Evolutionary conservation across 2,329 filamentous ascomycete genomes (phyloP).

Genomic region (Xylaria sp.): DNA sequence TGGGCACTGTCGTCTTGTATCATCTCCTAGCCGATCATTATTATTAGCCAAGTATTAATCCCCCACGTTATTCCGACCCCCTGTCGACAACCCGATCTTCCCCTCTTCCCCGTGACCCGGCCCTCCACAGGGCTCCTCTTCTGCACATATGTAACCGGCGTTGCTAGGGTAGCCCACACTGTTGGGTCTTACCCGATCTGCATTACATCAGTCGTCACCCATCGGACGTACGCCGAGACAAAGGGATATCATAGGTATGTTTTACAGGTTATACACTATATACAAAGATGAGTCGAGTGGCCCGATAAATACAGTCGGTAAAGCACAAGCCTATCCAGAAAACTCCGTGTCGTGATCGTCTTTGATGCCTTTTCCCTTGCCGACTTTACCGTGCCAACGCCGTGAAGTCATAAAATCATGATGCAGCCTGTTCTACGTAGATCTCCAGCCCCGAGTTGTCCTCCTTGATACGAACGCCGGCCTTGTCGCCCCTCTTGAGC

Average conservation of each 20-base stretch:
- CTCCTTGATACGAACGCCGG: slow-evolving; percentile 68
- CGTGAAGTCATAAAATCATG: neutral
- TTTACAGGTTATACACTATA: neutral
- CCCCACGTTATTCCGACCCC: too few relatives aligned
- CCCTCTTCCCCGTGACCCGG: too few relatives aligned
- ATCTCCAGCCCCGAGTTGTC: slow-evolving; percentile 63
- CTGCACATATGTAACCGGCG: too few relatives aligned
- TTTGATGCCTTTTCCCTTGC: slow-evolving; percentile 2
- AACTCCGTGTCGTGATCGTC: neutral
- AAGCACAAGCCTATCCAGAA: slow-evolving; percentile 4
- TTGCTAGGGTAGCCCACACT: too few relatives aligned
- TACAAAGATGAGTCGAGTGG: slow-evolving; percentile 11
- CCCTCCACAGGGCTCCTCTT: too few relatives aligned
- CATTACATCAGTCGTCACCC: neutral
- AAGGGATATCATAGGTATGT: neutral
- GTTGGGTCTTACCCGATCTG: neutral
- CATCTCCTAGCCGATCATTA: too few relatives aligned
- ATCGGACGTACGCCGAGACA: neutral
- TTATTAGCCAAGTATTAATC: too few relatives aligned
- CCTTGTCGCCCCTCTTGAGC: slow-evolving; percentile 74
- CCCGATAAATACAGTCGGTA: slow-evolving; percentile 1
- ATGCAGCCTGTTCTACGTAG: slow-evolving; percentile 16
- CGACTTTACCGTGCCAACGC: neutral
- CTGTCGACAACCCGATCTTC: too few relatives aligned
- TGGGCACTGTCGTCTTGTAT: neutral